phyloP scores from a whole-genome alignment of 2,329 filamentous ascomycete species.

The Pezicula rhizophila region DNA sequence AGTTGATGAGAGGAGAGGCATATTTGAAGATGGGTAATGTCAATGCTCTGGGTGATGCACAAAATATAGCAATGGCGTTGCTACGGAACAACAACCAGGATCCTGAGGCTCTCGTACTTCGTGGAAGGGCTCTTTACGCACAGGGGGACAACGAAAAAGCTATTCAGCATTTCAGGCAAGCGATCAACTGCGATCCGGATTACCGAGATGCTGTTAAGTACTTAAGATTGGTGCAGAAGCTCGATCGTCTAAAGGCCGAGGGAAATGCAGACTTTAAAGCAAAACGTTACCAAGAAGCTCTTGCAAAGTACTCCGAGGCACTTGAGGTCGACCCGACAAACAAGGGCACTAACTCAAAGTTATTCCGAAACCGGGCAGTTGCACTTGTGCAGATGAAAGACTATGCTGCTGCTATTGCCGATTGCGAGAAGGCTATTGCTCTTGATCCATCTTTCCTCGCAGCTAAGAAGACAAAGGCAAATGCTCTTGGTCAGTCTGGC shows the following conservation, averaged over 20 bases:
- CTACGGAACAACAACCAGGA: constrained; percentile 84
- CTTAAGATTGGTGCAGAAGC: constrained; percentile 81
- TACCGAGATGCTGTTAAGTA: constrained; percentile 84
- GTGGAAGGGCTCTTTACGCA: constrained; percentile 80
- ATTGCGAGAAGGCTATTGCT: constrained; percentile 78
- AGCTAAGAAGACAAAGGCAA: constrained; percentile 89
- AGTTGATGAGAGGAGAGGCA: constrained; percentile 84
- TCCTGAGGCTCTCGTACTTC: constrained; percentile 85
- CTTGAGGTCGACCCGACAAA: constrained; percentile 82
- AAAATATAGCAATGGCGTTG: constrained; percentile 84
- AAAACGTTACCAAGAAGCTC: constrained; percentile 70
- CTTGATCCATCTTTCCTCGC: constrained; percentile 84
- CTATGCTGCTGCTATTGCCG: constrained; percentile 72
- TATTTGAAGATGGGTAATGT: constrained; percentile 87
- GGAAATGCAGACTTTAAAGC: constrained; percentile 88
- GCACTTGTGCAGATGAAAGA: constrained; percentile 80
- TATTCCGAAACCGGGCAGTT: constrained; percentile 87
- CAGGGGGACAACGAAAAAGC: constrained; percentile 96
- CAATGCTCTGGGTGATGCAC: constrained; percentile 84
- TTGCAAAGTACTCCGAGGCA: constrained; percentile 78
- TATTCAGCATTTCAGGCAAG: constrained; percentile 84
- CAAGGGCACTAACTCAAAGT: constrained; percentile 89
- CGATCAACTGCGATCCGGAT: constrained; percentile 85
- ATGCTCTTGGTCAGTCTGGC: constrained; percentile 76
- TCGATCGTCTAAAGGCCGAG: constrained; percentile 89